Evolutionary conservation across 768 basidiomycete species (phyloP).

Genomic region (Amanita brunnescens): DNA sequence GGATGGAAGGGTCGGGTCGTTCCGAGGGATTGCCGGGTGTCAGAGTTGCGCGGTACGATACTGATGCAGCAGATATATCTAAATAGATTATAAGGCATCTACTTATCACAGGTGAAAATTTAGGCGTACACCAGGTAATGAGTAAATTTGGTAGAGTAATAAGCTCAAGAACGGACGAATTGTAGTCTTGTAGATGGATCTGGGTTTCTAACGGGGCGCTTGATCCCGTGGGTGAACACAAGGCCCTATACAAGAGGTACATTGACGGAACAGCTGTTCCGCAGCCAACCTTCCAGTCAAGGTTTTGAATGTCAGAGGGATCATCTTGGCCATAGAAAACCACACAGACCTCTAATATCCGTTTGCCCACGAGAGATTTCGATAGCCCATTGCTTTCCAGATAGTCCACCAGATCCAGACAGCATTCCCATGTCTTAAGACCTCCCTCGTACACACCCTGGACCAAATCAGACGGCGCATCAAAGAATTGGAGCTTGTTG

Average conservation of each 20-base stretch:
- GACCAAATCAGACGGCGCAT: slow-evolving; percentile 83
- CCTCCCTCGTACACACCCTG: slow-evolving; percentile 94
- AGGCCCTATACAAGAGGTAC: slow-evolving; percentile 57
- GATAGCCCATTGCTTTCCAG: slow-evolving; percentile 23
- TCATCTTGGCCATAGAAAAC: neutral
- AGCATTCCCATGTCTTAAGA: slow-evolving; percentile 96
- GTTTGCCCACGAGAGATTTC: slow-evolving; percentile 37
- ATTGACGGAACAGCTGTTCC: slow-evolving; percentile 85
- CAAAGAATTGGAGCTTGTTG: slow-evolving; percentile 51
- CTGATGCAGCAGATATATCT: slow-evolving; percentile 59
- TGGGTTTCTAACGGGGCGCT: slow-evolving; percentile 26
- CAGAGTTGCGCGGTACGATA: slow-evolving; percentile 26
- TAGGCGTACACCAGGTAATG: slow-evolving; percentile 79
- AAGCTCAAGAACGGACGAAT: slow-evolving; percentile 68
- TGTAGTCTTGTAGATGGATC: slow-evolving; percentile 90
- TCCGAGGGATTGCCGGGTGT: slow-evolving; percentile 20
- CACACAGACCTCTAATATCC: slow-evolving; percentile 68
- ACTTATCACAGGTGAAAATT: too few species aligned
- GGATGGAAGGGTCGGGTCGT: slow-evolving; percentile 21
- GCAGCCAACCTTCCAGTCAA: slow-evolving; percentile 68
- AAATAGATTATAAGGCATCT: too few species aligned
- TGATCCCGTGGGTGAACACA: slow-evolving; percentile 23
- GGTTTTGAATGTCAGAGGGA: neutral
- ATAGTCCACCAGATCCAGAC: slow-evolving; percentile 74
- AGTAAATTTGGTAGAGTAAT: slow-evolving; percentile 75